These are phyloP conservation scores for Gelatoporia subvermispora DNA, from an alignment of 768 basidiomycete genomes.

Conservation along the genomic window DNA sequence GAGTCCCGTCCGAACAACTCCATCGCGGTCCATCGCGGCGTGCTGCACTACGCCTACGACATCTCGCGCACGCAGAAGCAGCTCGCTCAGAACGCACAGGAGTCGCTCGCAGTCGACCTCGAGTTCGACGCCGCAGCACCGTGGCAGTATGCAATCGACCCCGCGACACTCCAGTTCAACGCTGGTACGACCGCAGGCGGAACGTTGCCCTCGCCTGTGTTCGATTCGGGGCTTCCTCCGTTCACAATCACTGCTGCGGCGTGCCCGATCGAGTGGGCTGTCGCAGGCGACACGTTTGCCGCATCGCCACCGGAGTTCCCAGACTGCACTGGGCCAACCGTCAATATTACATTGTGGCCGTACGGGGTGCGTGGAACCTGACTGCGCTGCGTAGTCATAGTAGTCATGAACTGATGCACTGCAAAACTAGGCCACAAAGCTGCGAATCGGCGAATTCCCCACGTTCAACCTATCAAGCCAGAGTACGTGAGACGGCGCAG, in stretches of 20 bases:
- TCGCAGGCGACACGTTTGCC: conserved; percentile 46
- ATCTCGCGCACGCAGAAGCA: conserved; percentile 33
- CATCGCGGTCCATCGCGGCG: conserved; percentile 49
- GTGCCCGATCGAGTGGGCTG: conserved; percentile 44
- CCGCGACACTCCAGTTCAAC: conserved; percentile 27
- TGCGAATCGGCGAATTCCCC: conserved; percentile 30
- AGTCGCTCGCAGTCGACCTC: conserved; percentile 43
- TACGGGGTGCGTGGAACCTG: conserved; percentile 37
- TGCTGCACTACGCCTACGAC: conserved; percentile 52
- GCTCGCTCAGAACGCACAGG: conserved; percentile 36
- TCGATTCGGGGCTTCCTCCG: conserved; percentile 44
- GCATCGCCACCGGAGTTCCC: conserved; percentile 41
- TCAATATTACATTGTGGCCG: conserved; percentile 41
- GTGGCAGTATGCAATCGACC: conserved; percentile 56
- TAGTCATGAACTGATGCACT: background rate
- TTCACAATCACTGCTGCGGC: conserved; percentile 44
- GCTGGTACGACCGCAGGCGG: conserved; percentile 16
- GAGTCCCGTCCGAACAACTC: conserved; percentile 48
- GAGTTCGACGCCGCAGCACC: conserved; percentile 42
- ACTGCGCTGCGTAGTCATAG: background rate
- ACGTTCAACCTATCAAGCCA: conserved; percentile 12
- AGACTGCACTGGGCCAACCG: conserved; percentile 36
- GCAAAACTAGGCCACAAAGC: conserved; percentile 23
- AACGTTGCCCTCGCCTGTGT: conserved; percentile 27
- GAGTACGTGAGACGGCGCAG: too few species aligned